Base-by-base conservation (phyloP, 257 asterid species). In the Oldenlandia corymbosa region DNA sequence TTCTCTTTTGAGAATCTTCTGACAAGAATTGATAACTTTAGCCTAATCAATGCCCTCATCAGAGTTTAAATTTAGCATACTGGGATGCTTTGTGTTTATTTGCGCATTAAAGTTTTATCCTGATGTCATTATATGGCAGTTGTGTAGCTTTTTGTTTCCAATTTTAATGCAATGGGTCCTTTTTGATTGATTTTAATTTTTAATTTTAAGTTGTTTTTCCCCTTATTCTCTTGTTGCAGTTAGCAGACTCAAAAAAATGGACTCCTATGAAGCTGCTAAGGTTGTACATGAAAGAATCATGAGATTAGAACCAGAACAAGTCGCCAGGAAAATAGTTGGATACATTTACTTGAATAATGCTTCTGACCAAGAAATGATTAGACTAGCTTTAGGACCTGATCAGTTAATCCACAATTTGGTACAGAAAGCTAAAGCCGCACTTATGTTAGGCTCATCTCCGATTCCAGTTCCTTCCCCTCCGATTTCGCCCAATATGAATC, bases 301-400 rank as follows among this genome's bases (percentile, higher is more conserved):
- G 61, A 70, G 45, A 41, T 62, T 87, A 7, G 98, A 88, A 58
- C 85, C 98, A 0, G 91, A 87, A 54, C 71, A 74, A 52, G 46
- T 85, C 46, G 88, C 95, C 0, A 80, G 77, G 75, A 87, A 86
- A 72, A 81, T 89, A 50, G 80, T 86, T 2, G 91, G 95, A n/a
- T 86, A 61, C 32, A 76, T 89, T 31, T 85, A 72, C 67, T 62
- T 88, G 11, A 86, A 75, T 42, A 87, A 75, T 52, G 65, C 76
- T 36, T 79, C 93, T 52, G 91, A 81, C 39, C 84, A 86, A n/a
- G 95, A 92, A 59, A 83, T 92, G 89, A 88, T 92, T 43, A 69
- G 97, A 20, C 70, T 88, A 62, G 98, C 98, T 9, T 72, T 85
- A 51, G 95, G 93, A 36, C 95, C 98, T 1, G 95, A 86, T 42